Percentiles rank a stretch among this genome's conserved stretches.
These are phyloP conservation scores for Xylariaceae sp. DNA, from an alignment of 2,329 filamentous ascomycete species.

Conservation along the genomic window DNA sequence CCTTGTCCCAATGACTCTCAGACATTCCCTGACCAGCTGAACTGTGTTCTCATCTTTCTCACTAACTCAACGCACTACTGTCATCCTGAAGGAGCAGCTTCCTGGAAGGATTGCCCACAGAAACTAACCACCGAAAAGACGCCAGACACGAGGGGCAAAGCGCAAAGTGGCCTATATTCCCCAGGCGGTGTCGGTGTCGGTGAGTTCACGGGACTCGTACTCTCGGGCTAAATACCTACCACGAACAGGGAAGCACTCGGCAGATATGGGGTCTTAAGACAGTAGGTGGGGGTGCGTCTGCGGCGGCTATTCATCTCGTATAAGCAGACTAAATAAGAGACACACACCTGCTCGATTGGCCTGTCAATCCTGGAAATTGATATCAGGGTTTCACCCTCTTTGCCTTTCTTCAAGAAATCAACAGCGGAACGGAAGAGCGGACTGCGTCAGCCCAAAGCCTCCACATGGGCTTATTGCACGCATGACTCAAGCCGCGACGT, in stretches of 20 bases:
- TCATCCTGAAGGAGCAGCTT: conserved; percentile 4
- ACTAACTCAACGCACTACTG: background rate
- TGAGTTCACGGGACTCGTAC: too few species aligned
- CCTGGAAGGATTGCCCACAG: background rate
- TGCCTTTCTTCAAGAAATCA: background rate
- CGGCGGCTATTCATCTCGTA: too few species aligned
- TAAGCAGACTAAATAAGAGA: too few species aligned
- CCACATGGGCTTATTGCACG: background rate
- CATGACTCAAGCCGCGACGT: background rate
- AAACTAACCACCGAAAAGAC: too few species aligned
- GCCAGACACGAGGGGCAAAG: background rate
- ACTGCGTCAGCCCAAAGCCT: too few species aligned
- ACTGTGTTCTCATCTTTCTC: background rate
- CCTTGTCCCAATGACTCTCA: background rate
- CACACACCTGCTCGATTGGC: conserved; percentile 11
- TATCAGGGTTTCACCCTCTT: background rate
- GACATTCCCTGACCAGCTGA: background rate
- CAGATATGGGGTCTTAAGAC: too few species aligned
- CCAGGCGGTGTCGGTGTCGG: too few species aligned
- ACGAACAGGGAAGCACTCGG: too few species aligned
- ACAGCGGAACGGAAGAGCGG: too few species aligned
- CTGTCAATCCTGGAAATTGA: conserved; percentile 13
- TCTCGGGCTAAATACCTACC: too few species aligned
- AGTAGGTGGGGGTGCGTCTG: too few species aligned
- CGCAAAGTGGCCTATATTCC: too few species aligned